phyloP scores from a whole-genome alignment of 2,329 filamentous ascomycete species.

The Macroventuria anomochaeta region DNA sequence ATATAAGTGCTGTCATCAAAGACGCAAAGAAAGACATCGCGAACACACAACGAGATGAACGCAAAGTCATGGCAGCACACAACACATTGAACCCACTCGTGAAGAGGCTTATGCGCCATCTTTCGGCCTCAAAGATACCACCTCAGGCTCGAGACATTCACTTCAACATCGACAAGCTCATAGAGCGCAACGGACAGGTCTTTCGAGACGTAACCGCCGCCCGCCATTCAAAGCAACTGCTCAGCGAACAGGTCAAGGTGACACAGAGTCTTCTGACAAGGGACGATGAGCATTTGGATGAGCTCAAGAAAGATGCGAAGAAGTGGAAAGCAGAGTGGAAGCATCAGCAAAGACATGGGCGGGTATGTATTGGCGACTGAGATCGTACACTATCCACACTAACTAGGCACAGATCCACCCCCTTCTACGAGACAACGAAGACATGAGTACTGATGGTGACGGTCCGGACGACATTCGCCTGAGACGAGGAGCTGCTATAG shows the following conservation, averaged over 20 bases:
- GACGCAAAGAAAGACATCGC: conserved; percentile 69
- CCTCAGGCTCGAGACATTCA: conserved; percentile 59
- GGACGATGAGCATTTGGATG: conserved; percentile 37
- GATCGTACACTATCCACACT: conserved; percentile 16
- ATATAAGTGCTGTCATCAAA: conserved; percentile 63
- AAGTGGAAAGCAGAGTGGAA: conserved; percentile 42
- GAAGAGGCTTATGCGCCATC: conserved; percentile 63
- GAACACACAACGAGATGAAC: conserved; percentile 58
- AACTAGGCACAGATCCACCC: conserved; percentile 44
- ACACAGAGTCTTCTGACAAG: conserved; percentile 54
- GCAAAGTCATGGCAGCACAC: conserved; percentile 60
- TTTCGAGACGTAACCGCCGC: conserved; percentile 64
- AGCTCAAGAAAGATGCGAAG: conserved; percentile 39
- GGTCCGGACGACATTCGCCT: conserved; percentile 42
- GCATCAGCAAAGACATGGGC: conserved; percentile 39
- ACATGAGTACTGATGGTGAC: conserved; percentile 28
- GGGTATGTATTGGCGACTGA: conserved; percentile 26
- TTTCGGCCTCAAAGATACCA: conserved; percentile 70
- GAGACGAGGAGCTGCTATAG: conserved; percentile 25
- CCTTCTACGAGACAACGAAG: conserved; percentile 32
- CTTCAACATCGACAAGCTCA: conserved; percentile 70
- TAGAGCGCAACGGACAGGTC: conserved; percentile 60
- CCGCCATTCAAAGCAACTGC: conserved; percentile 67
- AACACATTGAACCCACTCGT: conserved; percentile 63
- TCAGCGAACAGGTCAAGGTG: conserved; percentile 64